A percentile compares a stretch with the other conserved stretches of the same genome.
These are phyloP conservation scores for Pirum gemmata DNA, from an alignment of 78 protist genomes.

Conservation along the genomic window DNA sequence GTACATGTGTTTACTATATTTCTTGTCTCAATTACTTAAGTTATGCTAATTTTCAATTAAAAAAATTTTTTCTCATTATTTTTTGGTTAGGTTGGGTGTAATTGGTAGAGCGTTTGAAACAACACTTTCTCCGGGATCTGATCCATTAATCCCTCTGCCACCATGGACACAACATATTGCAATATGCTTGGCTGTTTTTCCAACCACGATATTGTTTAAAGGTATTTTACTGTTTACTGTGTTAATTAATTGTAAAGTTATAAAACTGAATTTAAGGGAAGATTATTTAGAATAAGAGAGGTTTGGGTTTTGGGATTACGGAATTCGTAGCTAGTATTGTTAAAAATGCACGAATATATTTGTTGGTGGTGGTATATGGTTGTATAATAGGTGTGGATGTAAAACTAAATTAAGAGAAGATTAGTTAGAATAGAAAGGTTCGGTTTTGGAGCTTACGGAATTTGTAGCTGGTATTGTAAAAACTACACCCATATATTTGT, in stretches of 20 bases:
- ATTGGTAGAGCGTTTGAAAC: too few species aligned
- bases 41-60: too few species aligned
- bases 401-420: too few species aligned
- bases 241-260: background rate
- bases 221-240: background rate
- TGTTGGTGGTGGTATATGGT: background rate
- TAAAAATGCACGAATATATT: background rate
- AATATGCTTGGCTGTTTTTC: background rate
- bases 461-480: too few species aligned
- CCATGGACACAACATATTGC: background rate
- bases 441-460: background rate
- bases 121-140: background rate
- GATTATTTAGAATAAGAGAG: background rate
- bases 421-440: too few species aligned
- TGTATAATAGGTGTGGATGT: too few species aligned
- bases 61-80: too few species aligned
- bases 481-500: background rate
- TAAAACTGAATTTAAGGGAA: background rate
- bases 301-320: background rate
- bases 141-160: background rate
- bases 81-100: too few species aligned
- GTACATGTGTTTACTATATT: too few species aligned
- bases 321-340: background rate
- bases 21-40: too few species aligned
- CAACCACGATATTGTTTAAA: background rate